Evolutionary conservation across 1,284 basidiomycete species (phyloP).

Genomic region (Heterobasidion irregulare): DNA sequence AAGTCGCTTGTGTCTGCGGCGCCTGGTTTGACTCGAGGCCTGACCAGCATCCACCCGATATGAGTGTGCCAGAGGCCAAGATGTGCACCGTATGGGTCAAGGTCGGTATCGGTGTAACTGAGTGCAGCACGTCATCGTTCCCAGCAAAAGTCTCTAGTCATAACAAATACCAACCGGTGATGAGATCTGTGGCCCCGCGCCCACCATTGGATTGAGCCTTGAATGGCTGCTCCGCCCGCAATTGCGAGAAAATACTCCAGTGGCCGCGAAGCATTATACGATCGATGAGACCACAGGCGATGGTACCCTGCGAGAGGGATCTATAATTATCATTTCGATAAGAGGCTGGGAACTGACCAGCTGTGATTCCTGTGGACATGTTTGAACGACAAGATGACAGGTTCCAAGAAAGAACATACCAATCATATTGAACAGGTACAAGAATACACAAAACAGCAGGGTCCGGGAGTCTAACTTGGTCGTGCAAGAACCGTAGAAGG

Average conservation of each 20-base stretch:
- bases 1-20: slow-evolving; percentile 72
- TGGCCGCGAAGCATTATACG: slow-evolving; percentile 71
- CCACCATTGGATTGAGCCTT: slow-evolving; percentile 89
- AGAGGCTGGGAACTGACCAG: slow-evolving; percentile 1
- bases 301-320: slow-evolving; percentile 57
- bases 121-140: neutral
- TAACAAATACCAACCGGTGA: slow-evolving; percentile 40
- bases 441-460: slow-evolving; percentile 1
- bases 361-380: slow-evolving; percentile 6
- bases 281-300: slow-evolving; percentile 81
- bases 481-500: slow-evolving; percentile 5
- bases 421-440: slow-evolving; percentile 8
- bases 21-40: slow-evolving; percentile 68
- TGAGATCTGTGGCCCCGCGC: slow-evolving; percentile 81
- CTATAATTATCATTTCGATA: neutral
- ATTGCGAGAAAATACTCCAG: slow-evolving; percentile 68
- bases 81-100: slow-evolving; percentile 81
- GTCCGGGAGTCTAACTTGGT: slow-evolving; percentile 1
- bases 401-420: neutral
- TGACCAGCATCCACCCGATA: slow-evolving; percentile 83
- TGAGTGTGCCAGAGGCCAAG: slow-evolving; percentile 76
- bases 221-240: slow-evolving; percentile 76
- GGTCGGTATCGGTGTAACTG: slow-evolving; percentile 73
- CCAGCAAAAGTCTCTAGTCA: neutral
- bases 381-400: neutral